A percentile compares a stretch with the other conserved stretches of the same genome.
These are phyloP conservation scores for Peniophora sp. DNA, from an alignment of 1,284 basidiomycete species.

Conservation along the genomic window DNA sequence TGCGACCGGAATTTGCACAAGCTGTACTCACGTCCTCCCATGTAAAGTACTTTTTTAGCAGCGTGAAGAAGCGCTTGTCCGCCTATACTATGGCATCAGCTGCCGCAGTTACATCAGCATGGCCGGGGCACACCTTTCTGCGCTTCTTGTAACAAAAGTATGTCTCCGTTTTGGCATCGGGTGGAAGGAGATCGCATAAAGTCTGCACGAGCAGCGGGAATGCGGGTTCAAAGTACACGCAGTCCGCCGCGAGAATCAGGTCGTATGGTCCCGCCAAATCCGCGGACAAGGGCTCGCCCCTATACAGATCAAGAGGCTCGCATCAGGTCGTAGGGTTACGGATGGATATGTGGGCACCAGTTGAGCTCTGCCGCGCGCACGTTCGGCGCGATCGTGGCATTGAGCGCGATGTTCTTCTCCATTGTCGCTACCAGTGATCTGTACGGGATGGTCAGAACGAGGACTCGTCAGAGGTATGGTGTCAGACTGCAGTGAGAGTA, in stretches of 20 bases:
- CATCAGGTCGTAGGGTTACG: neutral
- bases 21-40: constrained; percentile 54
- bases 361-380: constrained; percentile 67
- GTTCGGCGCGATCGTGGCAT: constrained; percentile 38
- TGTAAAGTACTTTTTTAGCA: constrained; percentile 79
- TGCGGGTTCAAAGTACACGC: constrained; percentile 93
- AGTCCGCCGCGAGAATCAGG: constrained; percentile 82
- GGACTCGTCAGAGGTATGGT: neutral
- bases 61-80: constrained; percentile 81
- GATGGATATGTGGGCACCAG: constrained; percentile 43
- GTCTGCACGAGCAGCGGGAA: constrained; percentile 86
- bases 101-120: neutral
- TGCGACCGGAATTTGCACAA: neutral
- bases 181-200: constrained; percentile 52
- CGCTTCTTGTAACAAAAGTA: constrained; percentile 93
- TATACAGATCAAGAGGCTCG: constrained; percentile 19
- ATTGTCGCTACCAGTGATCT: constrained; percentile 75
- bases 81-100: constrained; percentile 40
- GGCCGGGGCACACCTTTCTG: constrained; percentile 55
- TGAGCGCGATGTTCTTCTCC: constrained; percentile 60
- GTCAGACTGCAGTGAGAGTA: too few species aligned
- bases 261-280: constrained; percentile 42
- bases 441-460: constrained; percentile 1
- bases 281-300: constrained; percentile 46
- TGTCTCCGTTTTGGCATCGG: constrained; percentile 51